Conservation (phyloP, 106 monocot genomes). For the Iris macrosiphon region DNA sequence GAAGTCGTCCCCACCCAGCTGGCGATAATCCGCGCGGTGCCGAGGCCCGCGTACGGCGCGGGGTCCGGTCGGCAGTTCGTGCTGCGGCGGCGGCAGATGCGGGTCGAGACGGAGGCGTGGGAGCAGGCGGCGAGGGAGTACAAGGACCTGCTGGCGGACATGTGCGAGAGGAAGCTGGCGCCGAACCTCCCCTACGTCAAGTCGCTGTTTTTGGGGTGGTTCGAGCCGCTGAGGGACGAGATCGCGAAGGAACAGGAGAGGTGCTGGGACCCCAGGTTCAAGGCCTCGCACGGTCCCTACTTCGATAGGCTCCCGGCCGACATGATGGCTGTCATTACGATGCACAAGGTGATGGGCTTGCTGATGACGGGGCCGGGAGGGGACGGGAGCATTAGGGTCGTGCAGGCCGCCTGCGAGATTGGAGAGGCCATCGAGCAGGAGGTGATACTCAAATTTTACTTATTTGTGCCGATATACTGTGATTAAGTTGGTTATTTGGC, state of each 20-base stretch:
- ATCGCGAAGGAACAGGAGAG: constrained; percentile 57
- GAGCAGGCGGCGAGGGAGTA: constrained; percentile 90
- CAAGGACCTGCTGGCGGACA: constrained; percentile 67
- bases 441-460: no score
- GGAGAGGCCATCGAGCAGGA: constrained; percentile 93
- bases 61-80: constrained; percentile 28
- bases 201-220: constrained; percentile 89
- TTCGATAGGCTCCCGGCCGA: constrained; percentile 69
- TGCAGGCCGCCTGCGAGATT: constrained; percentile 53
- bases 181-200: constrained; percentile 92
- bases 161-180: constrained; percentile 86
- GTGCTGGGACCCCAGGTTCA: constrained; percentile 22
- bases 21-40: no score
- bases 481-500: no score
- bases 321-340: constrained; percentile 97
- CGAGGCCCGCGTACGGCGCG: no score
- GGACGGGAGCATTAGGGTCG: constrained; percentile 49
- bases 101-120: constrained; percentile 94
- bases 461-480: no score
- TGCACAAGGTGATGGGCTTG: constrained; percentile 94
- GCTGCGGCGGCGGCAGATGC: constrained; percentile 60
- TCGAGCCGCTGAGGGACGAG: constrained; percentile 71
- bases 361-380: constrained; percentile 67
- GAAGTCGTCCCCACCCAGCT: no score
- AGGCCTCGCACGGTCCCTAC: constrained; percentile 20